Percentiles rank a stretch among this genome's conserved stretches.
These are phyloP conservation scores for Closterium sp. DNA, from an alignment of 139 green algal genomes.

Conservation along the genomic window DNA sequence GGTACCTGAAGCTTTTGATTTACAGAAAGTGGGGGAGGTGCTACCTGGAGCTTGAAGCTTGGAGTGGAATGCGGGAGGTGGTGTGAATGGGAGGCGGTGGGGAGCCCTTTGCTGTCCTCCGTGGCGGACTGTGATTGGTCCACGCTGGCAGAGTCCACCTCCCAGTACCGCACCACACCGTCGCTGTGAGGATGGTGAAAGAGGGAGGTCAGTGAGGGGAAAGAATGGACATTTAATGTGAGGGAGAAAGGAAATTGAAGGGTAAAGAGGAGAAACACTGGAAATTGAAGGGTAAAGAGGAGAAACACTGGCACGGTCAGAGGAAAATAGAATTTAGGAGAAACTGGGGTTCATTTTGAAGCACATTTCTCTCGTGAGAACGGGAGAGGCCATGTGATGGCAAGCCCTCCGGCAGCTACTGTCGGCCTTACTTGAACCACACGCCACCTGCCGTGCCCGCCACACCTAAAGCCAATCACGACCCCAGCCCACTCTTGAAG, in stretches of 20 bases:
- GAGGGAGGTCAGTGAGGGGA: not conserved
- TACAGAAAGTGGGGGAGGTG: not conserved
- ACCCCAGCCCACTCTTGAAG: no score
- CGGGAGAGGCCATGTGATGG: no score
- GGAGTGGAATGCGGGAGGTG: not conserved
- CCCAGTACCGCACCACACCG: slow-evolving; percentile 27
- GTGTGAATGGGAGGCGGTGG: not conserved
- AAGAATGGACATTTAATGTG: not conserved
- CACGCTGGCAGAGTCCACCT: slow-evolving; percentile 15
- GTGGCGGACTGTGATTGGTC: not conserved
- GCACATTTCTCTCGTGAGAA: no score
- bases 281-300: no score
- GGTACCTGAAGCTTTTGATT: not conserved
- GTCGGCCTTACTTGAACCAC: no score
- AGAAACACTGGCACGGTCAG: no score
- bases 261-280: no score
- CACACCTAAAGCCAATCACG: no score
- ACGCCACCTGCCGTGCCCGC: no score
- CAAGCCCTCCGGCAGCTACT: no score
- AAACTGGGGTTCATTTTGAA: no score
- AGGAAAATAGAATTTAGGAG: no score
- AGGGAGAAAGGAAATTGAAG: not conserved
- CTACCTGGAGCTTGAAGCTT: slow-evolving; percentile 8
- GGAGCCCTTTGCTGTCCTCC: not conserved
- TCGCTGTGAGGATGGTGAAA: not conserved